Base-by-base conservation (phyloP, 106 monocot genomes). In the Amphibolis antarctica region DNA sequence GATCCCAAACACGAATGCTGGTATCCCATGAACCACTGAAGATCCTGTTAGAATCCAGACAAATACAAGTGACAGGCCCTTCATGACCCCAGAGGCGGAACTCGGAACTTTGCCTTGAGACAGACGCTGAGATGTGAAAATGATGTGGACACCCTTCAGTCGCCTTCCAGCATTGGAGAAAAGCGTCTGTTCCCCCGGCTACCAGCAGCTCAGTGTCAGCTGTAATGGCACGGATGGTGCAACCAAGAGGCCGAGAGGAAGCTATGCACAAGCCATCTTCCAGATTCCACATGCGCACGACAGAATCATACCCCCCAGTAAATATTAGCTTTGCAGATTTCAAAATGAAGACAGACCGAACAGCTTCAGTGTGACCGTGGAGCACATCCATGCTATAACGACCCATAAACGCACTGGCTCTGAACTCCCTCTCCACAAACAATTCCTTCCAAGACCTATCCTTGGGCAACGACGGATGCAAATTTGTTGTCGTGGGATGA, bases 11-110 rank as follows among this genome's bases (percentile, higher is more conserved):
- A 20, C 83, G 71, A 44, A 91, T 74, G 48, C 69, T 91, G 80
- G 86, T 91, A 29, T 91, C 90, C 90, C 90, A 86, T 13, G 86
- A 86, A 29, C 90, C 90, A 51, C 90, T 91, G 59, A 74, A 91
- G 50, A 91, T 83, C 67, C 86, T 83, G 14, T 43, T 6, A 3
- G 80, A 62, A 59, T 86, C 86, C 67, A 91, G 67, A 44, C 71
- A 80, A 53, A 91, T 71, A 66, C 90, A 91, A 65, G 90, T 86
- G 15, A 91, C 71, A 10, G 90, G 90, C 10, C 90, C 90, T 71
- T 91, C 83, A 69, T 91, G 90, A 19, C 86, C 90, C 83, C 90
- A 74, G 1, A 86, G 75, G 10, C 86, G 80, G 46, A 86, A 75
- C 51, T 81, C 78, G 49, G 20, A 52, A 50, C 63, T 70, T 4